phyloP scores from a whole-genome alignment of 495 filamentous ascomycete species.

The Hypoxylon perforatum region DNA sequence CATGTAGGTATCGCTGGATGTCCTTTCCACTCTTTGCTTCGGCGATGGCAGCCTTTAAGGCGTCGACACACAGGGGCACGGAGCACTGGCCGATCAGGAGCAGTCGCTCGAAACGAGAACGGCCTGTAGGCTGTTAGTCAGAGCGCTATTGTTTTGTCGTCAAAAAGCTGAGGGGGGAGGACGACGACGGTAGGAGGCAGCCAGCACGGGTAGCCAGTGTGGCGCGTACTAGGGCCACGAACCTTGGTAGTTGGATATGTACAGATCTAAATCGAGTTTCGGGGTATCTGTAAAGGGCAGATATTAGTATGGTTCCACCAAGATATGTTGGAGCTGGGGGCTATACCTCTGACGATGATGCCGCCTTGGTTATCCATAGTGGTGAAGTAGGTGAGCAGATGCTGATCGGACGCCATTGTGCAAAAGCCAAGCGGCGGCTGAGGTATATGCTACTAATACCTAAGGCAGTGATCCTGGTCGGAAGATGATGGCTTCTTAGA shows the following conservation, averaged over 20 bases:
- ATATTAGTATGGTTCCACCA: conserved; percentile 6
- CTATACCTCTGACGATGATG: conserved; percentile 59
- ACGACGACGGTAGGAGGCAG: background rate
- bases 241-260: conserved; percentile 93
- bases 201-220: background rate
- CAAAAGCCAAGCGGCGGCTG: background rate
- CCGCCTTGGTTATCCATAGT: conserved; percentile 56
- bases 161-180: background rate
- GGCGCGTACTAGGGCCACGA: too few relatives aligned
- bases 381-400: conserved; percentile 56
- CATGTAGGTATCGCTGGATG: conserved; percentile 73
- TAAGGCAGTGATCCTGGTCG: too few relatives aligned
- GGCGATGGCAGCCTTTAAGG: conserved; percentile 77
- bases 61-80: conserved; percentile 79
- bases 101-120: conserved; percentile 81
- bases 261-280: conserved; percentile 92
- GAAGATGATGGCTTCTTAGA: too few relatives aligned
- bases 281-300: conserved; percentile 70
- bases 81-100: conserved; percentile 83
- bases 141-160: conserved; percentile 4
- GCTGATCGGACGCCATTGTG: conserved; percentile 44
- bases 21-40: conserved; percentile 85
- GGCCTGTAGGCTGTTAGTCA: conserved; percentile 62
- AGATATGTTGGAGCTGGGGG: background rate
- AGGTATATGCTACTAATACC: background rate